These are phyloP conservation scores for Nigrospora osmanthi DNA, from an alignment of 2,329 filamentous ascomycete species.

Conservation along the genomic window DNA sequence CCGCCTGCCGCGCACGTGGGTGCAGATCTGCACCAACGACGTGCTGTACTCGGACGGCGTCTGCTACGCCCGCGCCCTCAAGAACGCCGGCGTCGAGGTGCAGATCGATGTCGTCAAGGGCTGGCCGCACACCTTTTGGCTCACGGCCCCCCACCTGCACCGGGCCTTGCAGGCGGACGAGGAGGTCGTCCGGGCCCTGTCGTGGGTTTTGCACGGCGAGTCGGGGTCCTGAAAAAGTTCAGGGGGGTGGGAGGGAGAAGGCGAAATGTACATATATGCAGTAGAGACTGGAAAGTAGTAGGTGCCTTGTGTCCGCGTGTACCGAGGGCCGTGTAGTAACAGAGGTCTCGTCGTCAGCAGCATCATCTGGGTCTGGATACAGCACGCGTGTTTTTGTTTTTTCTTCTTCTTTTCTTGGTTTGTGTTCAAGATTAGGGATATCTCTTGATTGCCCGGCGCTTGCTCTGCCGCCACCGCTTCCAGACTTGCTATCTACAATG, in stretches of 20 bases:
- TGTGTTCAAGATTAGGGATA: not conserved
- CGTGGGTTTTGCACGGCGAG: conserved; percentile 18
- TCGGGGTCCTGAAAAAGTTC: no score
- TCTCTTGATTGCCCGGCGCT: conserved; percentile 3
- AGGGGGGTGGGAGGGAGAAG: no score
- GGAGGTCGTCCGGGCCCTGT: conserved; percentile 31
- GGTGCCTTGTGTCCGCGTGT: no score
- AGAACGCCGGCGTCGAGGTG: conserved; percentile 28
- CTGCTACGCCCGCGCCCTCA: conserved; percentile 37
- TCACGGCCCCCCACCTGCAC: conserved; percentile 33
- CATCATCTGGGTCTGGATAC: no score
- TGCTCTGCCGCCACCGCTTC: conserved; percentile 3
- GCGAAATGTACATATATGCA: no score
- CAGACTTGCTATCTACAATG: conserved; percentile 54
- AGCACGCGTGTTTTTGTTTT: no score
- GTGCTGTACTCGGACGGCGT: conserved; percentile 42
- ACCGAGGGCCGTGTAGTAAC: no score
- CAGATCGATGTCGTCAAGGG: conserved; percentile 33
- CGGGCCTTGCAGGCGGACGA: conserved; percentile 31
- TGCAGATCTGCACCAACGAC: conserved; percentile 43
- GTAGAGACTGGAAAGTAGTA: no score
- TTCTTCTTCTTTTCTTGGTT: no score
- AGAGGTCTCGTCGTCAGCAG: no score
- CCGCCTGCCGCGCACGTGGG: conserved; percentile 32
- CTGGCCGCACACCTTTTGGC: conserved; percentile 46